A percentile compares a stretch with the other conserved stretches of the same genome.
Conservation (phyloP, 225 moss, liverwort and hornwort genomes). For the Pleurozium schreberi region DNA sequence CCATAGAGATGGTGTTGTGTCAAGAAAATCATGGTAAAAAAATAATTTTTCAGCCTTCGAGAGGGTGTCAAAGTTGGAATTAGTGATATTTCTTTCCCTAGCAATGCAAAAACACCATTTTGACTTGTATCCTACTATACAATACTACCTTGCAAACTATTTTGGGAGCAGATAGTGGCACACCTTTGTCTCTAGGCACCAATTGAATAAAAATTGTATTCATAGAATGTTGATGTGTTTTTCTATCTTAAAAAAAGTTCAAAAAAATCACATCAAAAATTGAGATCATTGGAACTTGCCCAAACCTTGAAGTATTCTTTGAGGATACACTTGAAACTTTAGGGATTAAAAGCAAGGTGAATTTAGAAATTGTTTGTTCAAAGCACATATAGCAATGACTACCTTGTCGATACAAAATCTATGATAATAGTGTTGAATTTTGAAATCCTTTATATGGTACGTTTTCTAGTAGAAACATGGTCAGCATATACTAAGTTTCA, state of each 20-base stretch:
- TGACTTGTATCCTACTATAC: no score
- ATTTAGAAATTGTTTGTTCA: no score
- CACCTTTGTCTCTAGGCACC: fast-evolving
- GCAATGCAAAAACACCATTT: no score
- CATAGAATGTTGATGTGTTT: neutral
- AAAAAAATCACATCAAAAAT: neutral
- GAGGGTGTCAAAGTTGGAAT: no score
- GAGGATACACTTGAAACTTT: no score
- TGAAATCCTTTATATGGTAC: neutral
- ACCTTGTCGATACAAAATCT: neutral
- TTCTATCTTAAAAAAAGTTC: neutral
- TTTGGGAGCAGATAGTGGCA: neutral
- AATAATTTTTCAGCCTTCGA: no score
- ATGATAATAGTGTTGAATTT: neutral
- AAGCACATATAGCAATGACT: neutral
- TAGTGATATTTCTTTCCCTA: no score
- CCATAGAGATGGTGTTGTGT: no score
- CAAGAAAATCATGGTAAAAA: no score
- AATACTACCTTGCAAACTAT: no score
- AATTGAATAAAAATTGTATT: neutral
- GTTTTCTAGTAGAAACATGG: neutral
- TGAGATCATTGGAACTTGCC: no score
- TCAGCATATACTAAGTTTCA: neutral
- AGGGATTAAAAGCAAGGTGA: neutral
- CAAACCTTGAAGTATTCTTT: no score